Percentiles rank a stretch among this genome's conserved stretches.
Conservation (phyloP, 257 asterid genomes). For the Fraxinus americana region DNA sequence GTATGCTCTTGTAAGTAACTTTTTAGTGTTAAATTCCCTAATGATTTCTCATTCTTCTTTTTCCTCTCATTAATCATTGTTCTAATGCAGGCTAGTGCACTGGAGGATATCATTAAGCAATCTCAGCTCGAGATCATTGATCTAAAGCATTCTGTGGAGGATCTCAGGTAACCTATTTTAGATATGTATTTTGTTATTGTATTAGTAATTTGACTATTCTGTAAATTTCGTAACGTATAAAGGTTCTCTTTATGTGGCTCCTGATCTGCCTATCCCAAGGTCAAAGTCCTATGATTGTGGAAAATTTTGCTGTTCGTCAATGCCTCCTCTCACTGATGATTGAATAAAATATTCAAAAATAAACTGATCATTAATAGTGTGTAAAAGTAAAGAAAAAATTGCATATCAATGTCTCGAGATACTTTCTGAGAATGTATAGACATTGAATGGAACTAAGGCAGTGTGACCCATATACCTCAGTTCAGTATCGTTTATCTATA, state of each 20-base stretch:
- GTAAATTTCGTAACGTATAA: neutral
- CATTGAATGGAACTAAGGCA: neutral
- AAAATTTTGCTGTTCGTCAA: neutral
- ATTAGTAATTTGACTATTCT: neutral
- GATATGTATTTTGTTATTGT: constrained; percentile 9
- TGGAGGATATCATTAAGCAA: constrained; percentile 91
- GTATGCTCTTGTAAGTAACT: constrained; percentile 72
- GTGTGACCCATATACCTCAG: neutral
- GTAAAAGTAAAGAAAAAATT: neutral
- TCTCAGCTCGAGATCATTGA: constrained; percentile 96
- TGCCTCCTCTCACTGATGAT: neutral
- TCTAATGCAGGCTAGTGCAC: constrained; percentile 73
- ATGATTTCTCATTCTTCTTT: constrained; percentile 19
- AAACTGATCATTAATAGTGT: neutral
- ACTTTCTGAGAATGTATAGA: neutral
- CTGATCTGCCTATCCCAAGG: neutral
- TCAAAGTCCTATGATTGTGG: neutral
- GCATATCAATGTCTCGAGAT: neutral
- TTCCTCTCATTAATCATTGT: constrained; percentile 26
- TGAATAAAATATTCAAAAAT: neutral
- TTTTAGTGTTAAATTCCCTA: constrained; percentile 5
- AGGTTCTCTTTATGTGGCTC: neutral
- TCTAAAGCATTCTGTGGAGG: constrained; percentile 88
- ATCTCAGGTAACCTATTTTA: constrained; percentile 65
- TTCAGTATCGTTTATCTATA: neutral